Conservation (phyloP, 768 basidiomycete species). For the Tylopilus intermedius region DNA sequence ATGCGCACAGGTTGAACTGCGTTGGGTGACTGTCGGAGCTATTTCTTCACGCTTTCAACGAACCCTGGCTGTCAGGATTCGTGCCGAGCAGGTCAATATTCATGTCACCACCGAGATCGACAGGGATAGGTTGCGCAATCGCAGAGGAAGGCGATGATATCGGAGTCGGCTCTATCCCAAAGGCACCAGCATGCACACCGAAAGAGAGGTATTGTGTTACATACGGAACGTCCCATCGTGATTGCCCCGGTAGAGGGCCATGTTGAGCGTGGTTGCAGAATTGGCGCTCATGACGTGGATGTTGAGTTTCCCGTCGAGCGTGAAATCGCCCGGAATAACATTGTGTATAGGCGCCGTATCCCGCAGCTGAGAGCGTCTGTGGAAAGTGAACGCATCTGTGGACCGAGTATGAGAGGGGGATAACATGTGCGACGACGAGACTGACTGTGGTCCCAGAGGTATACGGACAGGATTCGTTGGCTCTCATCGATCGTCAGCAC, state of each 20-base stretch:
- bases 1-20: constrained; percentile 64
- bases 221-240: constrained; percentile 63
- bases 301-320: constrained; percentile 88
- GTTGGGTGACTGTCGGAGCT: constrained; percentile 44
- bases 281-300: constrained; percentile 79
- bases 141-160: constrained; percentile 60
- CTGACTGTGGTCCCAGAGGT: constrained; percentile 80
- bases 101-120: constrained; percentile 87
- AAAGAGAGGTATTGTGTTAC: constrained; percentile 15
- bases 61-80: constrained; percentile 36
- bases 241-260: constrained; percentile 67
- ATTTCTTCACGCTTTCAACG: constrained; percentile 74
- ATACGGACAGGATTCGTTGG: constrained; percentile 69
- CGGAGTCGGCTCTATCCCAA: constrained; percentile 29
- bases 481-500: constrained; percentile 70
- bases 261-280: constrained; percentile 47
- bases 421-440: not conserved
- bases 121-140: constrained; percentile 73
- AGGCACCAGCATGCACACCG: not conserved
- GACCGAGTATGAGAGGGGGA: constrained; percentile 5
- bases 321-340: constrained; percentile 89
- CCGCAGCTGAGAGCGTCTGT: constrained; percentile 45
- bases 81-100: constrained; percentile 82
- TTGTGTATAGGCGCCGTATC: constrained; percentile 64
- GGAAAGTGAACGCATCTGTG: constrained; percentile 56